Base-by-base conservation (phyloP, 2,329 filamentous ascomycete genomes). In the Canariomyces notabilis region DNA sequence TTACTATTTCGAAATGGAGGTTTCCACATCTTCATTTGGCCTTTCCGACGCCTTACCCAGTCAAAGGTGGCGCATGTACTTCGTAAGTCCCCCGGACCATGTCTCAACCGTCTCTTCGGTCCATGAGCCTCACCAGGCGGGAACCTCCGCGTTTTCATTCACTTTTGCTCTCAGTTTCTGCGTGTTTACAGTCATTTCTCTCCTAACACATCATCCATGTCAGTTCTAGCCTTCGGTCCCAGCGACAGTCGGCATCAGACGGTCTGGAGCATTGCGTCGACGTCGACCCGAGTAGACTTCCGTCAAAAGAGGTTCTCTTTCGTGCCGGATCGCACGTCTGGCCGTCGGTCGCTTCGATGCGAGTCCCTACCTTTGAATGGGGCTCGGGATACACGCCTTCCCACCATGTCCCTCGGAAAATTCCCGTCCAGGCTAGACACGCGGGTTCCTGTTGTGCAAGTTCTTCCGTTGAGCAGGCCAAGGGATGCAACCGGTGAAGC, bases 71-170 rank as follows among this genome's bases (percentile, higher is more conserved):
- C 37, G 36, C 31, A 40, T 44, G 37, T 9, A 5, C 35, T 18
- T 40, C 35, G 39, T 35, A n/a, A 29, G 15, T 19, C 35, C 36
- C 35, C 11, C 15, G 5, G 19, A 6, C n/a, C n/a, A n/a, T n/a
- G n/a, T n/a, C n/a, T n/a, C n/a, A n/a, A n/a, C n/a, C n/a, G n/a
- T n/a, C n/a, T n/a, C n/a, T n/a, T n/a, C n/a, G n/a, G 31, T 18
- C 32, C 20, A n/a, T 31, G 16, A 22, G 9, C 6, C 22, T 15
- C 20, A n/a, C 23, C 19, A 37, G 14, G 21, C 46, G 46, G 46
- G 18, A 41, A 37, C 33, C 32, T 37, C 46, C 46, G 46, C 32
- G 37, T 41, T 33, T 32, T 16, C 19, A 18, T n/a, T 5, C 23
- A 48, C 41, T 41, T 48, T 37, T 34, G 18, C 16, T 18, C 29